Evolutionary conservation across 805 yeast genomes (phyloP), one percentile per base, ranked within the genome.

Genomic region (Suhomyces vadensis): DNA sequence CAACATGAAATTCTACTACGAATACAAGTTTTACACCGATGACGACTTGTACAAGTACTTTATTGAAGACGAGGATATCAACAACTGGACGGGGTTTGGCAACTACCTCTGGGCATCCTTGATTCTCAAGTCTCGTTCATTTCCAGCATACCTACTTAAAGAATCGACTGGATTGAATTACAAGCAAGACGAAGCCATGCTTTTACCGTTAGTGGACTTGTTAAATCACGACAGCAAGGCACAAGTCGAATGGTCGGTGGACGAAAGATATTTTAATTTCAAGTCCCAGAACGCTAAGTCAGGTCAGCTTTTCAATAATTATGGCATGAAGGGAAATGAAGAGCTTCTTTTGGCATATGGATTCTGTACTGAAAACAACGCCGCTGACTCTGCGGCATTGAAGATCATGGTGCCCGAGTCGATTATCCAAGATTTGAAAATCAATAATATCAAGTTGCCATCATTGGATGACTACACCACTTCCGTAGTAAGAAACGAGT

Each of bases 251-350:
- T 91, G 97, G 97, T 55, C 65, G 2, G 56, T 56, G 2, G 51
- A 49, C 13, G 54, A 46, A 1, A 56, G 53, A 2, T 50, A 56
- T 1, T 75, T 78, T 45, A 56, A 61, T n/a, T 82, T 82, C 51
- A 64, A 60, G 31, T 59, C 78, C 0, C 21, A 38, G 3, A 66
- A 69, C 14, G 37, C 39, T 2, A 16, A 5, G 5, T 25, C 16
- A 0, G 59, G 64, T 2, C 85, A 88, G 57, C 49, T 91, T 1
- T 87, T 65, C 64, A 90, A 90, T 59, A 87, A 87, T 62, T 90
- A 91, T 62, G 97, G 97, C 2, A 81, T 86, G 42, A 90, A 89
- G 61, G 85, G 94, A 0, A 90, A 89, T 56, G 95, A 87, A 50
- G 96, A 88, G 51, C 63, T 90, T 21, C 62, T 91, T 5, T 65